phyloP scores from a whole-genome alignment of 1,139 yeast genomes.

The Geotrichum europaeum region DNA sequence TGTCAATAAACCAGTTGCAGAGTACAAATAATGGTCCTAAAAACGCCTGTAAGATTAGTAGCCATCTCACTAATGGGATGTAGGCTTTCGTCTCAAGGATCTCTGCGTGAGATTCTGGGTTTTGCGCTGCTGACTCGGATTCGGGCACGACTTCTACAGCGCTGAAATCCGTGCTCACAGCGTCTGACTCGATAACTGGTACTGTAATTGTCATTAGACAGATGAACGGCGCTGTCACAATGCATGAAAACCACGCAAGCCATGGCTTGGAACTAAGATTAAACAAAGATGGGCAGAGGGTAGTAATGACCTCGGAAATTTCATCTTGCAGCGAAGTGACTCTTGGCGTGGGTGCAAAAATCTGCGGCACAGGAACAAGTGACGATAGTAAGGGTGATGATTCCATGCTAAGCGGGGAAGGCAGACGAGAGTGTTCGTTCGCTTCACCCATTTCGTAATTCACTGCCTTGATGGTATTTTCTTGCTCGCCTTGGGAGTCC shows the following conservation, averaged over 20 bases:
- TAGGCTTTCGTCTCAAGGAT: not conserved
- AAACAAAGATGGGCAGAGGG: constrained; percentile 16
- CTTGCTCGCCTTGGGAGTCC: constrained; percentile 3
- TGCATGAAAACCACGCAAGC: constrained; percentile 28
- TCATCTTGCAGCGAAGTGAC: not conserved
- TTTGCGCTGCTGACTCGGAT: not conserved
- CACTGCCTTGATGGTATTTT: not conserved
- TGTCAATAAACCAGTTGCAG: constrained; percentile 4
- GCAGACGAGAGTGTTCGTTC: not conserved
- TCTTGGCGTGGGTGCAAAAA: not conserved
- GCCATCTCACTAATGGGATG: constrained; percentile 11
- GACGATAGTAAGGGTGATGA: not conserved
- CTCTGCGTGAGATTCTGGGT: not conserved
- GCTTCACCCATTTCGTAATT: not conserved
- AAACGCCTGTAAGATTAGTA: constrained; percentile 9
- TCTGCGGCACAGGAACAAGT: not conserved
- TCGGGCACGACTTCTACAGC: not conserved
- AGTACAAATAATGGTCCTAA: constrained; percentile 15
- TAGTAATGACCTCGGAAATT: not conserved
- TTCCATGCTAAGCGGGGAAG: not conserved
- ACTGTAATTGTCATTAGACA: constrained; percentile 42
- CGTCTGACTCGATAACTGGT: constrained; percentile 41
- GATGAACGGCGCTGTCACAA: constrained; percentile 42
- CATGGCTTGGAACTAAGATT: constrained; percentile 24
- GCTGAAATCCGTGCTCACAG: constrained; percentile 12